Conservation (phyloP, 2,329 filamentous ascomycete genomes). For the Botryotinia convoluta region DNA sequence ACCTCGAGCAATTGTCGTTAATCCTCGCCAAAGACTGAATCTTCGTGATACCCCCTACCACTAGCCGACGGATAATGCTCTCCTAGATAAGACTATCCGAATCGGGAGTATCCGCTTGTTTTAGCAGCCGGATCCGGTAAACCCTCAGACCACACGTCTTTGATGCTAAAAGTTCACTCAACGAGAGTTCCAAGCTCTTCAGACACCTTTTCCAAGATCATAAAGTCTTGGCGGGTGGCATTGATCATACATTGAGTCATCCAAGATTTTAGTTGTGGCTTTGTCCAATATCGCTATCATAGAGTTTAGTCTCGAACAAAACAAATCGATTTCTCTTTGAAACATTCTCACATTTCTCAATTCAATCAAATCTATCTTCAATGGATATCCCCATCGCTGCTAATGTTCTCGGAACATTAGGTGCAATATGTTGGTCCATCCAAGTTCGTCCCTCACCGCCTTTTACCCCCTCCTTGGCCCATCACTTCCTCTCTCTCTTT, state of each 20-base stretch:
- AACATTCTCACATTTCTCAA: background rate
- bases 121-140: background rate
- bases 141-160: background rate
- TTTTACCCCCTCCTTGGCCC: background rate
- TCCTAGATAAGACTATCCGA: background rate
- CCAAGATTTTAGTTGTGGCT: background rate
- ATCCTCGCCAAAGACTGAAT: background rate
- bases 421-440: conserved; percentile 65
- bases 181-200: background rate
- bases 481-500: background rate
- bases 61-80: background rate
- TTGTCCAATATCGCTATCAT: background rate
- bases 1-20: background rate
- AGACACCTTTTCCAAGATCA: background rate
- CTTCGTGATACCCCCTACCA: too few relatives aligned
- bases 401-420: conserved; percentile 58
- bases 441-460: conserved; percentile 45
- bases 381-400: conserved; percentile 57
- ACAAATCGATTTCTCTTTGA: background rate
- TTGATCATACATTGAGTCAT: background rate
- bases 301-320: background rate
- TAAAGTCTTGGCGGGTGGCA: background rate
- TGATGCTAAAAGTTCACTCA: background rate
- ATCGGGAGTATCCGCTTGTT: too few relatives aligned
- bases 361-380: background rate